Evolutionary conservation across 352 stramenopile species (phyloP).

Genomic region (Globisporangium orthogonon): DNA sequence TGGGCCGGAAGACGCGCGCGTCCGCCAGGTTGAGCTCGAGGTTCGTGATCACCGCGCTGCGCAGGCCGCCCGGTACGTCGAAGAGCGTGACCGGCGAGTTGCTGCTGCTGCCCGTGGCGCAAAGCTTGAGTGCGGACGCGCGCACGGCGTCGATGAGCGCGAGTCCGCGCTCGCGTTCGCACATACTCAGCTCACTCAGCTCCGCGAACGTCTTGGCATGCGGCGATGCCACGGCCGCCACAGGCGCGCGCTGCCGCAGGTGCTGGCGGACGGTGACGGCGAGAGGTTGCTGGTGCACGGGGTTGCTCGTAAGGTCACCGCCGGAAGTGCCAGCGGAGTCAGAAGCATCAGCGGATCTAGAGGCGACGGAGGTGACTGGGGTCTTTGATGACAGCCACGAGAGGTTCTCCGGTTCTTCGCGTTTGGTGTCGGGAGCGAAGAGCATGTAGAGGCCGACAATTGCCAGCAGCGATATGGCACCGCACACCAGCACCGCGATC

Average conservation of each 20-base stretch:
- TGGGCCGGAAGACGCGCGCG: constrained; percentile 5
- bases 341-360: background rate
- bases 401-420: too few species aligned
- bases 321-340: too few species aligned
- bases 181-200: constrained; percentile 2
- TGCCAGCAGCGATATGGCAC: background rate
- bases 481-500: background rate
- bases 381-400: too few species aligned
- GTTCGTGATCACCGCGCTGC: constrained; percentile 5
- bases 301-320: background rate
- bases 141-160: constrained; percentile 8
- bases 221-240: background rate
- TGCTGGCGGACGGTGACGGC: background rate
- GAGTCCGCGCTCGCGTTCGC: constrained; percentile 7
- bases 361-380: too few species aligned
- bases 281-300: background rate
- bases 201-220: constrained; percentile 1
- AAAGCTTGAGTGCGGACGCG: constrained; percentile 5
- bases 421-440: background rate
- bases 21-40: constrained; percentile 7
- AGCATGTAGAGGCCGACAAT: too few species aligned
- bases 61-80: constrained; percentile 3
- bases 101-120: background rate
- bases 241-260: background rate
- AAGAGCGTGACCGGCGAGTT: constrained; percentile 5